These are phyloP conservation scores for Cicer arietinum DNA, from an alignment of 306 rosid genomes.

Conservation along the genomic window DNA sequence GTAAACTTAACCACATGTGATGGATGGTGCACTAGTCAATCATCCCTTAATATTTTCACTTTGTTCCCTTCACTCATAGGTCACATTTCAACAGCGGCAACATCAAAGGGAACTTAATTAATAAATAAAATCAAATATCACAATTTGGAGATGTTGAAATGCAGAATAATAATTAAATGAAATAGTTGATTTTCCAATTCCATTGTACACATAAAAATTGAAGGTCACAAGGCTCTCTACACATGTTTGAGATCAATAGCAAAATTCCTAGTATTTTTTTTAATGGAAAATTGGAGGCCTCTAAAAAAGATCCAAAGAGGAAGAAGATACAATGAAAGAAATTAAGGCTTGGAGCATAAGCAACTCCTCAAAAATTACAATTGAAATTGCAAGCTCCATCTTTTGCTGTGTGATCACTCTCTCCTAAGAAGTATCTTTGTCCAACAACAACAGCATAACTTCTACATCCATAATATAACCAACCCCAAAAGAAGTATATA, in stretches of 20 bases:
- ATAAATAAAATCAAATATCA: slow-evolving; percentile 22
- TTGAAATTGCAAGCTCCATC: slow-evolving; percentile 66
- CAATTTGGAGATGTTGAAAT: slow-evolving; percentile 21
- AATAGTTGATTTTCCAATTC: slow-evolving; percentile 48
- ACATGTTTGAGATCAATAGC: slow-evolving; percentile 54
- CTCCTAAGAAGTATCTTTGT: slow-evolving; percentile 62
- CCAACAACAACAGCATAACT: slow-evolving; percentile 52
- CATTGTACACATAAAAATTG: slow-evolving; percentile 56
- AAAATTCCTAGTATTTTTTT: slow-evolving; percentile 55
- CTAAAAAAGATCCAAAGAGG: slow-evolving; percentile 46
- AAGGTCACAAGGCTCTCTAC: slow-evolving; percentile 47
- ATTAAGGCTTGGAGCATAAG: slow-evolving; percentile 53
- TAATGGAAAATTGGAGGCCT: slow-evolving; percentile 58
- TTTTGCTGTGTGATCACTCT: slow-evolving; percentile 46
- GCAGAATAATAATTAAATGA: slow-evolving; percentile 37
- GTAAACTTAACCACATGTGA: slow-evolving; percentile 41
- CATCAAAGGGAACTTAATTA: slow-evolving; percentile 24
- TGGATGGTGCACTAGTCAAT: slow-evolving; percentile 37
- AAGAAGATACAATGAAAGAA: slow-evolving; percentile 49
- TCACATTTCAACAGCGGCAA: slow-evolving; percentile 40
- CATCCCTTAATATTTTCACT: slow-evolving; percentile 6
- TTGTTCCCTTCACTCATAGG: slow-evolving; percentile 37
- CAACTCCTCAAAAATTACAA: slow-evolving; percentile 68
- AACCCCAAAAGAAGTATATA: slow-evolving; percentile 47
- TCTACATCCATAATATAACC: slow-evolving; percentile 42